A percentile compares a stretch with the other conserved stretches of the same genome.
Evolutionary conservation across 441 rosid genomes (phyloP).

Genomic region (Pelargonium cotyledonis): DNA sequence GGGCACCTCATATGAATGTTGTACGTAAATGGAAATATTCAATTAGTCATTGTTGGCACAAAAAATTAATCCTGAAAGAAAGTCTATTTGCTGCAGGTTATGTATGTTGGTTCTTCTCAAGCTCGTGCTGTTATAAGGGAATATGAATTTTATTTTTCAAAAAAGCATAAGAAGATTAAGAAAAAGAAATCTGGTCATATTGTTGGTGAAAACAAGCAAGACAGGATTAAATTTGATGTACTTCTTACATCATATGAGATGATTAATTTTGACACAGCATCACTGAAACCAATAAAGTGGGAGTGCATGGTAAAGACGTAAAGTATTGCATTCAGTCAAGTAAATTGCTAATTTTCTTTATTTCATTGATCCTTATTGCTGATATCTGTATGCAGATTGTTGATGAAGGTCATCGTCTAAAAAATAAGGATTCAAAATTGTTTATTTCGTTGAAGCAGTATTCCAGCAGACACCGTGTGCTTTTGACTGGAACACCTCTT

Average conservation of each 20-base stretch:
- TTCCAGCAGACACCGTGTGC: slow-evolving; percentile 78
- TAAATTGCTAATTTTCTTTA: slow-evolving; percentile 16
- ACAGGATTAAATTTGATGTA: slow-evolving; percentile 92
- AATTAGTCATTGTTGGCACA: slow-evolving; percentile 11
- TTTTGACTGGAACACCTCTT: slow-evolving; percentile 98
- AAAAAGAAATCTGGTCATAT: slow-evolving; percentile 82
- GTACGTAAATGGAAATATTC: slow-evolving; percentile 40
- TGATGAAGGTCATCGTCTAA: slow-evolving; percentile 98
- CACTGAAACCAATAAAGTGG: slow-evolving; percentile 90
- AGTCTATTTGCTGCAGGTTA: slow-evolving; percentile 49
- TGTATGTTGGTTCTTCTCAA: slow-evolving; percentile 89
- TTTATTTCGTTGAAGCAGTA: slow-evolving; percentile 84
- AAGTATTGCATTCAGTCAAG: slow-evolving; percentile 21
- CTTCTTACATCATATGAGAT: slow-evolving; percentile 98
- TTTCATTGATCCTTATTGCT: slow-evolving; percentile 22
- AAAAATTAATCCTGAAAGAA: slow-evolving; percentile 10
- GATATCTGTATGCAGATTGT: slow-evolving; percentile 62
- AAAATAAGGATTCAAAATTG: slow-evolving; percentile 95
- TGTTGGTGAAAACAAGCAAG: slow-evolving; percentile 78
- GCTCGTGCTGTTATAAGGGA: slow-evolving; percentile 90
- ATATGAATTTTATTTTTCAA: slow-evolving; percentile 82
- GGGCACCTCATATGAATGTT: slow-evolving; percentile 99
- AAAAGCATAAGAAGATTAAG: slow-evolving; percentile 62
- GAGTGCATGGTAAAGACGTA: slow-evolving; percentile 73
- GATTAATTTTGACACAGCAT: slow-evolving; percentile 78